Evolutionary conservation across 192 early-diverging fungal genomes (phyloP).

Genomic region (Cetraspora pellucida): DNA sequence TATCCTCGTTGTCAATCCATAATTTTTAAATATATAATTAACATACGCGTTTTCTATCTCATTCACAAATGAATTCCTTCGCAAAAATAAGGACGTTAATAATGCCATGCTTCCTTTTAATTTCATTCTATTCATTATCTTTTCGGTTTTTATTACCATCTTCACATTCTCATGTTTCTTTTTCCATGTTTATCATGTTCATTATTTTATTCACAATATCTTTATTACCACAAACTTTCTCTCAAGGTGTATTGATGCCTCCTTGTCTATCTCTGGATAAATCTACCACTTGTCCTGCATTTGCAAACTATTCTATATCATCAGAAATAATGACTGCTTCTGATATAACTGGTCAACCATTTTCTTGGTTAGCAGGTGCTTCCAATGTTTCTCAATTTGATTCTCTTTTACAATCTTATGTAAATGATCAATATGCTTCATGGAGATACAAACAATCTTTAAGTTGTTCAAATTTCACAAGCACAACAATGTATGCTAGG

Average conservation of each 20-base stretch:
- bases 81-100: no score
- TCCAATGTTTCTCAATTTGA: constrained; percentile 10
- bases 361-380: neutral
- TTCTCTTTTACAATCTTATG: constrained; percentile 7
- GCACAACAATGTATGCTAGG: neutral
- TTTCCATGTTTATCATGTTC: no score
- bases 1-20: no score
- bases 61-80: no score
- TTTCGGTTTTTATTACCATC: no score
- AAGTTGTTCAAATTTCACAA: neutral
- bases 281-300: neutral
- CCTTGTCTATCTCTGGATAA: constrained; percentile 18
- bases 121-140: no score
- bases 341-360: neutral
- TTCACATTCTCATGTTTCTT: no score
- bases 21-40: no score
- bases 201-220: no score
- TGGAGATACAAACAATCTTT: neutral
- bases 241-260: neutral
- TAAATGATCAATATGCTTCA: constrained; percentile 9
- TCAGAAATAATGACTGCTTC: neutral
- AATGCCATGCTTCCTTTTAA: no score
- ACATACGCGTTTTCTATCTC: no score
- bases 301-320: constrained; percentile 8
- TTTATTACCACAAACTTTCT: no score